Conservation (phyloP, 306 rosid genomes). For the Glycyrrhiza uralensis region DNA sequence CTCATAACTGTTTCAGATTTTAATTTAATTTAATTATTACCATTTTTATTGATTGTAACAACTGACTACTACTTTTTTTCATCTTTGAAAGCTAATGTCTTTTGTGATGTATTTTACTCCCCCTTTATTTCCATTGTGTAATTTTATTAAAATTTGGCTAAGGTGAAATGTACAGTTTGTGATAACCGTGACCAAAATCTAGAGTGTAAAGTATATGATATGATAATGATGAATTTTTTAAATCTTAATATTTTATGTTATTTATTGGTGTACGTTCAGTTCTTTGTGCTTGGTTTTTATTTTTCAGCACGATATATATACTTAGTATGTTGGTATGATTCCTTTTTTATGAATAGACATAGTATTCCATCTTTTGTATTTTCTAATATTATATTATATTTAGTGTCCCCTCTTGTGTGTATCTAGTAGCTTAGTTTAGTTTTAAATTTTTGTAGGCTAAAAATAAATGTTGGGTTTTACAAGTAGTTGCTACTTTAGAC, state of each 20-base stretch:
- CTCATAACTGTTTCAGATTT: not conserved
- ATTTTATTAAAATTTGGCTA: not conserved
- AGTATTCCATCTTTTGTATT: not conserved
- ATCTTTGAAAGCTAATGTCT: constrained; percentile 21
- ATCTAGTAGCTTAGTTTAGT: not conserved
- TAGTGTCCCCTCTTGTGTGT: not conserved
- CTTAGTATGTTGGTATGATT: not conserved
- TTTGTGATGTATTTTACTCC: not conserved
- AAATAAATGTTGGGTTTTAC: constrained; percentile 40
- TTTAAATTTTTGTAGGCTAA: constrained; percentile 17
- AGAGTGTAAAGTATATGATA: constrained; percentile 38
- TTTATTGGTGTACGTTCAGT: not conserved
- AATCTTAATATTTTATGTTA: constrained; percentile 7
- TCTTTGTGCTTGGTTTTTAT: not conserved
- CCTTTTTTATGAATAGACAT: constrained; percentile 12
- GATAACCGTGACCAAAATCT: constrained; percentile 14
- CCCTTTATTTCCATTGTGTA: not conserved
- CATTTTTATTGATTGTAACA: not conserved
- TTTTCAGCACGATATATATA: not conserved
- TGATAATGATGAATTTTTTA: not conserved
- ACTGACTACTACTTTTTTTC: constrained; percentile 15
- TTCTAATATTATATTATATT: not conserved
- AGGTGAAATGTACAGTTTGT: constrained; percentile 49
- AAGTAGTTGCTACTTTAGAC: constrained; percentile 51
- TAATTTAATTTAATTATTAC: not conserved